A percentile compares a stretch with the other conserved stretches of the same genome.
phyloP scores from a whole-genome alignment of 2,329 filamentous ascomycete species.

The Botryotinia globosa region DNA sequence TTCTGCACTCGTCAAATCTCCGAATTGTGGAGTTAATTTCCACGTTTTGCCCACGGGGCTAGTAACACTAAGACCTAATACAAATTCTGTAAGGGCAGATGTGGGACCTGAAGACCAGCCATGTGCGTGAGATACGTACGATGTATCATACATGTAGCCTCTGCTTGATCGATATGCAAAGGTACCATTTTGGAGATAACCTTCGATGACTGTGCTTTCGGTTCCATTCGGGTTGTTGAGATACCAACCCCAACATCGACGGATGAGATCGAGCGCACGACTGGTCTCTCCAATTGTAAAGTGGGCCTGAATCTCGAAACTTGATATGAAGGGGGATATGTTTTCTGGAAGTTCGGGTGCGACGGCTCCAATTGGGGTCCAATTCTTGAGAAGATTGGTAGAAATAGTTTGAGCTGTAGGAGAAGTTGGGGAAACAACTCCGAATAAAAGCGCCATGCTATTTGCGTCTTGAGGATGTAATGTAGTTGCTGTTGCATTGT shows the following conservation, averaged over 20 bases:
- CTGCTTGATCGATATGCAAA: constrained; percentile 54
- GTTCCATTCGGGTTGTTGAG: constrained; percentile 55
- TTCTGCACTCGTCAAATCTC: constrained; percentile 41
- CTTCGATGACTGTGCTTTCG: constrained; percentile 56
- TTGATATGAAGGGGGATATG: constrained; percentile 57
- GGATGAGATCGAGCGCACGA: constrained; percentile 55
- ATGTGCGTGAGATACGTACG: constrained; percentile 48
- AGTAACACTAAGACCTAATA: constrained; percentile 44
- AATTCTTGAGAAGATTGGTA: constrained; percentile 45
- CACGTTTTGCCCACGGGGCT: constrained; percentile 40
- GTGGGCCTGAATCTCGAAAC: constrained; percentile 58
- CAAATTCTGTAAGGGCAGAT: constrained; percentile 44
- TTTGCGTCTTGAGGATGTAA: constrained; percentile 61
- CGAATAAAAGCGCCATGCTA: constrained; percentile 48
- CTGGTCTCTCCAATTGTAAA: constrained; percentile 47
- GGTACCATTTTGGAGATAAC: constrained; percentile 52
- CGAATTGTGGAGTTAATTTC: constrained; percentile 43
- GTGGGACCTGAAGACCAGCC: constrained; percentile 50
- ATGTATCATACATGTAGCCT: constrained; percentile 48
- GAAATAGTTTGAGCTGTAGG: constrained; percentile 33
- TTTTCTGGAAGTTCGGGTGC: constrained; percentile 56
- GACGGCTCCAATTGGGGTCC: constrained; percentile 54
- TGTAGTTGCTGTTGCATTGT: constrained; percentile 49
- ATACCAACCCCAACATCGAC: constrained; percentile 61
- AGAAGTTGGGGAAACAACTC: constrained; percentile 23